These are phyloP conservation scores for Colletotrichum caudatum DNA, from an alignment of 2,329 filamentous ascomycete species.

Conservation along the genomic window DNA sequence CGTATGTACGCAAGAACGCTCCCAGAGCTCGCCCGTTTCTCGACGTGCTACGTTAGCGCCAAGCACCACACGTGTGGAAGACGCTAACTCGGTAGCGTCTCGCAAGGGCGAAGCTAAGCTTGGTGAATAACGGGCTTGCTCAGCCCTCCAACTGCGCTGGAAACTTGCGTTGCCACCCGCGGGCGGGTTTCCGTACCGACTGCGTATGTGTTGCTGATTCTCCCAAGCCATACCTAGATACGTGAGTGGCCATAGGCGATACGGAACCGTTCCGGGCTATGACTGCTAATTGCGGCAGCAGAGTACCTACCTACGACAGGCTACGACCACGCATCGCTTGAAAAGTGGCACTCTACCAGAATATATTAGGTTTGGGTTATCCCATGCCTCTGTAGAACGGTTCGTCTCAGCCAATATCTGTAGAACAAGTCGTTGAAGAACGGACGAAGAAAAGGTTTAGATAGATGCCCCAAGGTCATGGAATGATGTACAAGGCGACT, in stretches of 20 bases:
- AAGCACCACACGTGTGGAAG: conserved; percentile 34
- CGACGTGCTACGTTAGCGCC: conserved; percentile 35
- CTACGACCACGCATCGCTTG: background rate
- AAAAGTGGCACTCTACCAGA: background rate
- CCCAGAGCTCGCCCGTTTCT: conserved; percentile 20
- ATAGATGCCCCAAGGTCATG: background rate
- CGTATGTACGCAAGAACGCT: conserved; percentile 24
- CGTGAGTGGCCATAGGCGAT: conserved; percentile 6
- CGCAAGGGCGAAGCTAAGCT: conserved; percentile 34
- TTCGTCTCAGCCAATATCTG: background rate
- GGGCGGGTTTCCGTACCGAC: too few species aligned
- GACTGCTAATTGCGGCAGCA: conserved; percentile 10
- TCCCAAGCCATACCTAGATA: background rate
- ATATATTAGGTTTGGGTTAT: background rate
- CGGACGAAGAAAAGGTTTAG: background rate
- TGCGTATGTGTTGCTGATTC: background rate
- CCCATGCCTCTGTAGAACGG: background rate
- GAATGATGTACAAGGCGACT: conserved; percentile 17
- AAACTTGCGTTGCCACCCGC: conserved; percentile 3
- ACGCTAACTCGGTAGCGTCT: conserved; percentile 30
- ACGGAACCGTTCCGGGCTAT: background rate
- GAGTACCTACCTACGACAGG: background rate
- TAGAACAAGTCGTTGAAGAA: conserved; percentile 14
- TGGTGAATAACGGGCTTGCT: conserved; percentile 32
- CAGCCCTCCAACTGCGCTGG: conserved; percentile 22